These are phyloP conservation scores for Jatropha curcas DNA, from an alignment of 345 rosid genomes.

Conservation along the genomic window DNA sequence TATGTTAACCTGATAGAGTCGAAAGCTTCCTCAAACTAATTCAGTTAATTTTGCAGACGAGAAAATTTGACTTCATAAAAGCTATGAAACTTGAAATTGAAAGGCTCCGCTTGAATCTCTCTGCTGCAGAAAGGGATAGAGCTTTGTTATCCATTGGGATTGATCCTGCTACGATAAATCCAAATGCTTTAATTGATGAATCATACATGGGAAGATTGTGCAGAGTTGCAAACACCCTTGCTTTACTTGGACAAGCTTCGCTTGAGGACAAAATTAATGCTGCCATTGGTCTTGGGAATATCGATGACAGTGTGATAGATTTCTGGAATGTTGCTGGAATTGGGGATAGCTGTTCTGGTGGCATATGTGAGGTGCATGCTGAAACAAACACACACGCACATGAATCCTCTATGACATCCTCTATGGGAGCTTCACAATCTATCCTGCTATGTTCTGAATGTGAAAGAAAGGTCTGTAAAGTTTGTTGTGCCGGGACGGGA, in stretches of 20 bases:
- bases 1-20: slow-evolving; percentile 4
- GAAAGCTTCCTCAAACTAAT: slow-evolving; percentile 14
- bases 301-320: slow-evolving; percentile 56
- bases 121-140: slow-evolving; percentile 99
- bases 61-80: slow-evolving; percentile 60
- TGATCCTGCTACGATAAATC: slow-evolving; percentile 94
- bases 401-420: slow-evolving; percentile 40
- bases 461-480: slow-evolving; percentile 69
- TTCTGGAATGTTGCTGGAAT: slow-evolving; percentile 78
- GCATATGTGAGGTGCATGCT: slow-evolving; percentile 64
- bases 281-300: slow-evolving; percentile 68
- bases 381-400: slow-evolving; percentile 45
- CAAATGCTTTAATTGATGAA: slow-evolving; percentile 70
- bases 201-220: slow-evolving; percentile 70
- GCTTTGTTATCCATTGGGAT: slow-evolving; percentile 79
- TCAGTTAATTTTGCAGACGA: slow-evolving; percentile 49
- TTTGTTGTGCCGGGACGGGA: slow-evolving; percentile 91
- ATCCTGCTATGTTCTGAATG: slow-evolving; percentile 66
- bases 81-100: slow-evolving; percentile 94
- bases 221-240: slow-evolving; percentile 65
- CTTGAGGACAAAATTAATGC: slow-evolving; percentile 83
- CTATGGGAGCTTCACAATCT: slow-evolving; percentile 42
- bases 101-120: slow-evolving; percentile 76
- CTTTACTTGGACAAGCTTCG: slow-evolving; percentile 75
- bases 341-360: slow-evolving; percentile 65